phyloP scores from a whole-genome alignment of 768 basidiomycete genomes.

The Ramaria rubella region DNA sequence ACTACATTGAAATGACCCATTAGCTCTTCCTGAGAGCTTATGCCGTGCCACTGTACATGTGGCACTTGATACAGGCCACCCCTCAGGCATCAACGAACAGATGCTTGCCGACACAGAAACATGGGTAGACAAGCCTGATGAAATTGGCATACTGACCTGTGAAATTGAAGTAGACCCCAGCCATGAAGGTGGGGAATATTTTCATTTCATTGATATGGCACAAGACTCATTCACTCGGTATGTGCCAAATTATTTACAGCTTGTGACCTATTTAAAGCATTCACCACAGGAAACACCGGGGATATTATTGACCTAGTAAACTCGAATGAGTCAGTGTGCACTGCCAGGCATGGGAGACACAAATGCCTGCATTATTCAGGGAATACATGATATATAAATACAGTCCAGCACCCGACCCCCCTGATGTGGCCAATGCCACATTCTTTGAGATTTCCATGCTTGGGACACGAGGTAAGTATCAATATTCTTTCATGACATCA shows the following conservation, averaged over 20 bases:
- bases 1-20: background rate
- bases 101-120: background rate
- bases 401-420: background rate
- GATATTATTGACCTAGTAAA: background rate
- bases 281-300: background rate
- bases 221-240: background rate
- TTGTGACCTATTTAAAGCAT: background rate
- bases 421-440: background rate
- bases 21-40: background rate
- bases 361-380: background rate
- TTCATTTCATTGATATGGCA: background rate
- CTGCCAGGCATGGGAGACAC: background rate
- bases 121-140: background rate
- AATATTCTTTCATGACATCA: background rate
- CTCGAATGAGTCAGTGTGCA: background rate
- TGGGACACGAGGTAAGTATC: background rate
- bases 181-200: conserved; percentile 4
- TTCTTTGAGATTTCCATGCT: background rate
- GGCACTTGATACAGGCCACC: background rate
- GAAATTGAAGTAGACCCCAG: background rate
- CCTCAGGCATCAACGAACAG: background rate
- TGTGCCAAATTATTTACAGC: background rate
- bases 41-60: background rate
- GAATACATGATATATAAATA: background rate
- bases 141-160: background rate